Conservation (phyloP, 257 asterid species). For the Solanum ossicruentum region DNA sequence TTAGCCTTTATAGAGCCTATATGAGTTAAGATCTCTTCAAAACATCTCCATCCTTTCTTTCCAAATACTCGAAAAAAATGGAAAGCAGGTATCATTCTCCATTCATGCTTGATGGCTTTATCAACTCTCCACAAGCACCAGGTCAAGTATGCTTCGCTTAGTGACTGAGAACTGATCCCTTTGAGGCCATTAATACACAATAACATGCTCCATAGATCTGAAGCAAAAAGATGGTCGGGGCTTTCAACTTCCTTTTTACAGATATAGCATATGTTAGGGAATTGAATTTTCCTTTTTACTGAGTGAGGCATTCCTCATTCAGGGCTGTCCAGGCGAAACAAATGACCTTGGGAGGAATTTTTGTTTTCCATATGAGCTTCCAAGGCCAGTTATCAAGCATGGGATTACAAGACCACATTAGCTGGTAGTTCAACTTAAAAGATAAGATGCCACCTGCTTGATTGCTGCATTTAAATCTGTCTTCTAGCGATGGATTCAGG, state of each 20-base stretch:
- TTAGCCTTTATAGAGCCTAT: background rate
- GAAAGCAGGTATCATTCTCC: background rate
- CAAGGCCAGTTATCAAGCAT: background rate
- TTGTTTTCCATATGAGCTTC: background rate
- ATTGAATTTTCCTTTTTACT: background rate
- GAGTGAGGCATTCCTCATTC: background rate
- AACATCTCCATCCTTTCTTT: background rate
- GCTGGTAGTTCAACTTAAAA: background rate
- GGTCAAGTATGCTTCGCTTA: background rate
- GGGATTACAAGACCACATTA: background rate
- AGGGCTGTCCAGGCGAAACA: background rate
- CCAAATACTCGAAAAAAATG: background rate
- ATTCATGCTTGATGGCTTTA: background rate
- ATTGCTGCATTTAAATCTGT: background rate
- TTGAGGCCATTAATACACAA: background rate
- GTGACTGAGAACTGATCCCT: background rate
- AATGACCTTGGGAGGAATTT: background rate
- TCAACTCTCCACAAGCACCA: background rate
- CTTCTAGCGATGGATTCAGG: background rate
- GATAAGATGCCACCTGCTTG: background rate
- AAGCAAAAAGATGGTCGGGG: background rate
- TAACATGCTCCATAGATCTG: background rate
- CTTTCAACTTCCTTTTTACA: background rate
- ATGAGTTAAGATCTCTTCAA: background rate
- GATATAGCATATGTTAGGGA: background rate